Percentiles rank a stretch among this genome's conserved stretches.
Conservation (phyloP, 2,329 filamentous ascomycete species). For the Fusarium xyrophilum region DNA sequence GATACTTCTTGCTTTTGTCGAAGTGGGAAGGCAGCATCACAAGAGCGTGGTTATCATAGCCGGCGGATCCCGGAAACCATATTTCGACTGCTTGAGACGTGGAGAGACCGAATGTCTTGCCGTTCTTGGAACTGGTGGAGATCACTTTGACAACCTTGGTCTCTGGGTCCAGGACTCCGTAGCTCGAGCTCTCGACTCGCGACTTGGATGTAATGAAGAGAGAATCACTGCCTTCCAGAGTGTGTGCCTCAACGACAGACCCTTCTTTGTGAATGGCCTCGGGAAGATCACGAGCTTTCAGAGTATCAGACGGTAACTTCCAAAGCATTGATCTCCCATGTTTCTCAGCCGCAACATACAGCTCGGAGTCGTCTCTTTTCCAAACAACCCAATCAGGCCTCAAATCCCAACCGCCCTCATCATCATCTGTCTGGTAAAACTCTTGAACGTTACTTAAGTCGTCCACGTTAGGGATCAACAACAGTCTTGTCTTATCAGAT, state of each 20-base stretch:
- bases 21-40: slow-evolving; percentile 72
- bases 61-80: slow-evolving; percentile 70
- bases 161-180: slow-evolving; percentile 63
- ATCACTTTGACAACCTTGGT: slow-evolving; percentile 52
- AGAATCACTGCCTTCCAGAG: slow-evolving; percentile 55
- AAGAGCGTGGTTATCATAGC: slow-evolving; percentile 73
- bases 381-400: slow-evolving; percentile 64
- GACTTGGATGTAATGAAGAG: slow-evolving; percentile 74
- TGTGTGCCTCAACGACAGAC: slow-evolving; percentile 60
- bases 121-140: slow-evolving; percentile 71
- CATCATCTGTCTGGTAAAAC: slow-evolving; percentile 67
- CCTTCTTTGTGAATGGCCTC: slow-evolving; percentile 59
- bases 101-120: slow-evolving; percentile 71
- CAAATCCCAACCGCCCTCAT: slow-evolving; percentile 67
- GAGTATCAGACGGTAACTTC: slow-evolving; percentile 63
- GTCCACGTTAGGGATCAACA: slow-evolving; percentile 68
- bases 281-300: slow-evolving; percentile 57
- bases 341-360: slow-evolving; percentile 79
- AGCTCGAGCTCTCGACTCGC: slow-evolving; percentile 75
- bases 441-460: slow-evolving; percentile 66
- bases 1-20: slow-evolving; percentile 74
- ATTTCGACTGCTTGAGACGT: slow-evolving; percentile 70
- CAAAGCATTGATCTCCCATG: slow-evolving; percentile 68
- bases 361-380: slow-evolving; percentile 63
- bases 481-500: slow-evolving; percentile 71